Evolutionary conservation across 306 rosid genomes (phyloP).

Genomic region (Dalbergia oliveri): DNA sequence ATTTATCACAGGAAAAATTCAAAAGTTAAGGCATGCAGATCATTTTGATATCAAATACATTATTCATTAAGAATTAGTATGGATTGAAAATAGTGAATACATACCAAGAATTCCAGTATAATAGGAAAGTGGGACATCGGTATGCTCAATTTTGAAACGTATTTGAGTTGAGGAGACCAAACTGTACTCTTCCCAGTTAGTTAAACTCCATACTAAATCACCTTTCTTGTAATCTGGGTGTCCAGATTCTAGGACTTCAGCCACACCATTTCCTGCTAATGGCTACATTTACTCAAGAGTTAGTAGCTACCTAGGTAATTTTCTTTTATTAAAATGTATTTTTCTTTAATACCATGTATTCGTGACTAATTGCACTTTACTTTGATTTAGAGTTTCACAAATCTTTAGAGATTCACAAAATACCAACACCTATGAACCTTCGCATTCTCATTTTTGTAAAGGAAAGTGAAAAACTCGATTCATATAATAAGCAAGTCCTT

Average conservation of each 20-base stretch:
- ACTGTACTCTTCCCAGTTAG: constrained; percentile 57
- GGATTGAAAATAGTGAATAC: background rate
- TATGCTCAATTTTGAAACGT: constrained; percentile 44
- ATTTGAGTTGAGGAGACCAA: constrained; percentile 25
- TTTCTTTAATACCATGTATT: too few relatives aligned
- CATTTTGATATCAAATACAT: background rate
- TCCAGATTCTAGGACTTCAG: constrained; percentile 56
- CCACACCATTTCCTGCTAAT: constrained; percentile 47
- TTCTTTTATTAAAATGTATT: too few relatives aligned
- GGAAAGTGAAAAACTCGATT: background rate
- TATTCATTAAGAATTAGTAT: background rate
- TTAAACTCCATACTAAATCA: constrained; percentile 55
- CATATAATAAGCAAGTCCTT: background rate
- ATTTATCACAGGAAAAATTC: too few relatives aligned
- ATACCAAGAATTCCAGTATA: constrained; percentile 49
- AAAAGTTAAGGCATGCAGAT: constrained; percentile 26
- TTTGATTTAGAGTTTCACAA: background rate
- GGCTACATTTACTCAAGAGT: constrained; percentile 47
- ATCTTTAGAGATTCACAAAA: background rate
- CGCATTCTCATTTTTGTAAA: background rate
- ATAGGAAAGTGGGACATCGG: constrained; percentile 52
- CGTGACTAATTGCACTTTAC: too few relatives aligned
- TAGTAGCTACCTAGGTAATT: background rate
- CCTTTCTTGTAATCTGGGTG: constrained; percentile 48
- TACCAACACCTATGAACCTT: background rate